Base-by-base conservation (phyloP, 352 stramenopile genomes). In the Proteromonas lacertae region DNA sequence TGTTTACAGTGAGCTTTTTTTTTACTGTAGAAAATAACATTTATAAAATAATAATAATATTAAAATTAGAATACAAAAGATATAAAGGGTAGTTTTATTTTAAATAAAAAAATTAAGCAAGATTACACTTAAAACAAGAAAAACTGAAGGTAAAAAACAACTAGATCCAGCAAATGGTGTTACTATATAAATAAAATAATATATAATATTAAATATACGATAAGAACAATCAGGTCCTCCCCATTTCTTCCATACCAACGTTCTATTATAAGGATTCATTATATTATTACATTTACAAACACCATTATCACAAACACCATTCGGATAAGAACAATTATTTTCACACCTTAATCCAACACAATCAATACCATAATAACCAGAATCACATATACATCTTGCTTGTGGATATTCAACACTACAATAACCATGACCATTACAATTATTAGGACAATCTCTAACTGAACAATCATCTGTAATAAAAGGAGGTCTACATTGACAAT, bases 261-360 rank as follows among this genome's bases (percentile, higher is more conserved):
- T 75, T 45, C 74, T 83, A 54, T 92, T 84, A 55, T 92, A 93
- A 24, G 79, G 80, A 40, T 72, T 66, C 47, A 77, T 87, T 21
- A 83, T 56, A 60, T 78, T 70, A 8, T 54, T 46, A 46, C 79
- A 94, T 37, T 53, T 67, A 59, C 80, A 94, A 25, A 48, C 56
- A 2, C 80, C 64, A 5, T 50, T 66, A 43, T 90, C 44, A 39
- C 79, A 93, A 23, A 65, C 47, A 28, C 80, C 79, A 45, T 92
- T 89, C 16, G 80, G 80, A 41, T 80, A 92, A 37, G 66, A 83
- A 49, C 80, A 93, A 49, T 93, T 93, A 53, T 93, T 91, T 14
- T 92, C 51, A 42, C 78, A 94, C 47, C 46, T 16, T 28, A 48
- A 26, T 28, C 76, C 69, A 58, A 84, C 59, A 47, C 78, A 94